Evolutionary conservation across 2,329 filamentous ascomycete genomes (phyloP), one percentile per base, ranked within the genome.

Genomic region (Venturia pyrina): DNA sequence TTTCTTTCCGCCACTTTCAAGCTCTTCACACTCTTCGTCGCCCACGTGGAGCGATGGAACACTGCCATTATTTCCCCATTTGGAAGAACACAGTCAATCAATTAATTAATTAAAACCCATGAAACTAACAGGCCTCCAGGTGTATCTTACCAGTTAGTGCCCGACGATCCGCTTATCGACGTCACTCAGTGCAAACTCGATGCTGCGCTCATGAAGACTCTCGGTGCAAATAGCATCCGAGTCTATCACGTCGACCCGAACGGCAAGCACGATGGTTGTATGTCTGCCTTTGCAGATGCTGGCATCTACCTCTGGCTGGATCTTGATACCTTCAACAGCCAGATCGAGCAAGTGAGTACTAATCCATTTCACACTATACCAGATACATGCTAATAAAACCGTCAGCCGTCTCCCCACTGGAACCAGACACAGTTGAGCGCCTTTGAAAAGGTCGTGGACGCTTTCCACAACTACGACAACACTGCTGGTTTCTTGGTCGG

Each of bases 261-360:
- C 2, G 85, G 79, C 41, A 80, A 93, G 74, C 93, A 96, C 76
- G 81, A 84, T 66, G 87, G 82, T 24, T 96, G 91, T 79, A 96
- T 96, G 90, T 81, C 81, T 65, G 87, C 87, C 1, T 90, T 96
- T 74, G 86, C 85, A 15, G 85, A 91, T 71, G 89, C 86, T 53
- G 90, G 90, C 66, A 93, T 96, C 74, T 96, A 96, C 74, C 77
- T 91, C 65, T 87, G 93, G 74, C 83, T 96, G 62, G 92, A 96
- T 75, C 82, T 96, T 67, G 93, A 92, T 72, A 90, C 87, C 6
- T 89, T 89, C 72, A 78, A 80, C 69, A 88, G 87, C 0, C 87
- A 89, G 73, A 88, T 91, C 69, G 77, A 86, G 68, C 82, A 87
- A 46, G 83, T 86, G 74, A 69, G 81, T 24, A 41, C 17, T 50